A percentile compares a stretch with the other conserved stretches of the same genome.
Conservation (phyloP, 306 rosid species). For the Coriaria nepalensis region DNA sequence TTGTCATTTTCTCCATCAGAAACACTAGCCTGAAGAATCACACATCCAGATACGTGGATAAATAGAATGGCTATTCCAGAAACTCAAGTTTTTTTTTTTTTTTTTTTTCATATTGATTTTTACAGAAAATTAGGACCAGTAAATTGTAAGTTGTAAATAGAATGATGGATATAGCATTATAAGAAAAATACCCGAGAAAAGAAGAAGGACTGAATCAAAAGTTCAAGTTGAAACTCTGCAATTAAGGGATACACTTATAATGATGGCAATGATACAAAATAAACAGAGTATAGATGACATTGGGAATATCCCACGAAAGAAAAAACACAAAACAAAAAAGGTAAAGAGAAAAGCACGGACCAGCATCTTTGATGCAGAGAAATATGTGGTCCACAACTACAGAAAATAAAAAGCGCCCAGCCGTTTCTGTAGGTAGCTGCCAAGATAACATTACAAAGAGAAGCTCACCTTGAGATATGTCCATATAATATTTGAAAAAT, state of each 20-base stretch:
- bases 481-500: not conserved
- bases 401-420: conserved; percentile 75
- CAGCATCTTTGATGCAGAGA: conserved; percentile 77
- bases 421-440: conserved; percentile 81
- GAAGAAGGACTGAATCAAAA: conserved; percentile 80
- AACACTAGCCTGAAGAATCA: conserved; percentile 63
- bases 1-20: conserved; percentile 69
- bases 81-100: not conserved
- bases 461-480: conserved; percentile 3
- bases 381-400: conserved; percentile 82
- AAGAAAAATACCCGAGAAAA: conserved; percentile 68
- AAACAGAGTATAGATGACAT: not conserved
- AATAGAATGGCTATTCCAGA: too few species aligned
- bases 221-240: conserved; percentile 91
- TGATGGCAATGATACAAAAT: conserved; percentile 11
- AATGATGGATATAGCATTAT: not conserved
- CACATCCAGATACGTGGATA: conserved; percentile 6
- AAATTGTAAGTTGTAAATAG: conserved; percentile 6
- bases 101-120: not conserved
- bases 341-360: conserved; percentile 33
- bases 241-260: conserved; percentile 19
- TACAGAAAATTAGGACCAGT: not conserved
- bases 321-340: conserved; percentile 4
- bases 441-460: conserved; percentile 17
- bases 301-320: not conserved